These are phyloP conservation scores for Rubroshorea leprosula DNA, from an alignment of 345 rosid genomes.

Conservation along the genomic window DNA sequence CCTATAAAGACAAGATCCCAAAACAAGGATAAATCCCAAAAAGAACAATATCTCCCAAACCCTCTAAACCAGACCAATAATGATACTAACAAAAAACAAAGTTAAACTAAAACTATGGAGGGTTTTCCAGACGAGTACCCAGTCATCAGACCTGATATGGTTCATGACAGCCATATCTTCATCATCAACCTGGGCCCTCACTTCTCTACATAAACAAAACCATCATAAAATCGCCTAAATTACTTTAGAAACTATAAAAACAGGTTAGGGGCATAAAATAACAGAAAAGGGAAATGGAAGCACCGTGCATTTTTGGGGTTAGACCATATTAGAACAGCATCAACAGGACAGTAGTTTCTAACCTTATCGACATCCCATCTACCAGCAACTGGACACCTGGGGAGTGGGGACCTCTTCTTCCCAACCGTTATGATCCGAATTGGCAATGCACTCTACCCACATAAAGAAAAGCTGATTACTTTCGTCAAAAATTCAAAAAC, in stretches of 20 bases:
- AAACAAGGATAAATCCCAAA: neutral
- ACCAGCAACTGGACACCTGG: conserved; percentile 62
- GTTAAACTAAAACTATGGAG: neutral
- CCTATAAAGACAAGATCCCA: conserved; percentile 36
- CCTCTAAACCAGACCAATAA: neutral
- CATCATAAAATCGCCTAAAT: neutral
- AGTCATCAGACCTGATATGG: conserved; percentile 70
- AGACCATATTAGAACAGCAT: conserved; percentile 58
- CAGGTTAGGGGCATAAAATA: neutral
- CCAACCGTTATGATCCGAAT: conserved; percentile 70
- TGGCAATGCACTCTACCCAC: conserved; percentile 69
- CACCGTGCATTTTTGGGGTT: conserved; percentile 79
- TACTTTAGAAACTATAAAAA: neutral
- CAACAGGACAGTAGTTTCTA: conserved; percentile 52
- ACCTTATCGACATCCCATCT: conserved; percentile 62
- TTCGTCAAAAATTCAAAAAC: conserved; percentile 1
- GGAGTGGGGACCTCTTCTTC: conserved; percentile 72
- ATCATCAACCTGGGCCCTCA: conserved; percentile 67
- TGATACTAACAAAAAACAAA: neutral
- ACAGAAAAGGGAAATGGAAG: neutral
- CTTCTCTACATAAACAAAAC: conserved; percentile 40
- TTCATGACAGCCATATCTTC: conserved; percentile 59
- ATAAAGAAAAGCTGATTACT: conserved; percentile 6
- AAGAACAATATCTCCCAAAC: neutral
- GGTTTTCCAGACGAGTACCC: conserved; percentile 46